phyloP scores from a whole-genome alignment of 23 red algal genomes.

The Pyropia yezoensis region DNA sequence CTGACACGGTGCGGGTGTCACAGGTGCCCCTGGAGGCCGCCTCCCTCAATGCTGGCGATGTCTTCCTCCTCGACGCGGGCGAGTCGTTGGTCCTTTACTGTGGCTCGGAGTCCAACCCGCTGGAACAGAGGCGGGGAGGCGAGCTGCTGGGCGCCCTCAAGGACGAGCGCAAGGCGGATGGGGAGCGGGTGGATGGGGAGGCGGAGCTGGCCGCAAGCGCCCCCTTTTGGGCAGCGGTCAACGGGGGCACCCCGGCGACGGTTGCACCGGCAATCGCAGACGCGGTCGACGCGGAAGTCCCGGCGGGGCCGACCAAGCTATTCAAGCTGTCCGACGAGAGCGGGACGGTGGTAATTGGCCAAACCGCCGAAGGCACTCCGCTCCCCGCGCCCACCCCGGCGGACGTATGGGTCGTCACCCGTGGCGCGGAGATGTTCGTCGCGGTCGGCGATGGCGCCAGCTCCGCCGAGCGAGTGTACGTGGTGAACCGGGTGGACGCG shows the following conservation, averaged over 20 bases:
- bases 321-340: slow-evolving; percentile 39
- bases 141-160: too few relatives aligned
- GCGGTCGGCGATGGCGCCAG: slow-evolving; percentile 25
- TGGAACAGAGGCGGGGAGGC: too few relatives aligned
- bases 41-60: slow-evolving; percentile 46
- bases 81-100: not conserved
- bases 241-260: not conserved
- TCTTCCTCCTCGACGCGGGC: slow-evolving; percentile 59
- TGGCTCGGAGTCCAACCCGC: too few relatives aligned
- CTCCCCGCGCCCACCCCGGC: slow-evolving; percentile 15
- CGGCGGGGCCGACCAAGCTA: slow-evolving; percentile 10
- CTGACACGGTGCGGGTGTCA: slow-evolving; percentile 24
- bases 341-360: slow-evolving; percentile 28
- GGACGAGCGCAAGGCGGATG: too few relatives aligned
- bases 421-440: slow-evolving; percentile 26
- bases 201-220: too few relatives aligned
- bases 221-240: too few relatives aligned
- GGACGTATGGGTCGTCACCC: slow-evolving; percentile 39
- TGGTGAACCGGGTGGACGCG: slow-evolving; percentile 23
- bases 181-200: too few relatives aligned
- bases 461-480: slow-evolving; percentile 36
- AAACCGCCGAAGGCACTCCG: slow-evolving; percentile 16
- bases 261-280: slow-evolving; percentile 9
- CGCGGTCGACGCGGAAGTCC: slow-evolving; percentile 16
- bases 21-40: slow-evolving; percentile 35